Conservation (phyloP, 768 basidiomycete genomes). For the Tricholoma furcatifolium region DNA sequence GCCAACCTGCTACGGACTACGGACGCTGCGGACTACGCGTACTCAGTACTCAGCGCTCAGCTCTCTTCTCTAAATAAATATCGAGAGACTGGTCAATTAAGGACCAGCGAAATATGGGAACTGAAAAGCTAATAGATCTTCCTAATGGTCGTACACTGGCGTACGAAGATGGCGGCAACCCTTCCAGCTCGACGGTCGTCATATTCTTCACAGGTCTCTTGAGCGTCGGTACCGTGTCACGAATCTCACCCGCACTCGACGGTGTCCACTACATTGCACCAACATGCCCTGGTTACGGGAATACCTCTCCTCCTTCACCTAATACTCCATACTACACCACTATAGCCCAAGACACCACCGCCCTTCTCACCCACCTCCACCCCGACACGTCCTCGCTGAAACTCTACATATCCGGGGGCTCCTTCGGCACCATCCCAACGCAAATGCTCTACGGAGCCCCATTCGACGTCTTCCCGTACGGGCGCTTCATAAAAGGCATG, state of each 20-base stretch:
- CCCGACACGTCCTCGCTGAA: constrained; percentile 30
- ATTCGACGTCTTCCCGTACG: constrained; percentile 44
- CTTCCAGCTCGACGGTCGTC: constrained; percentile 34
- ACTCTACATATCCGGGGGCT: constrained; percentile 47
- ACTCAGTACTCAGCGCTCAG: neutral
- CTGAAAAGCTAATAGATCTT: constrained; percentile 20
- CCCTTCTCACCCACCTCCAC: constrained; percentile 40
- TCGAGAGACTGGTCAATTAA: neutral
- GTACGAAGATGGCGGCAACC: constrained; percentile 35
- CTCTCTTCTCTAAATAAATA: neutral
- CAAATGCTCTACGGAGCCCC: constrained; percentile 51
- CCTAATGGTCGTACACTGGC: constrained; percentile 35
- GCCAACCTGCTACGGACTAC: too few species aligned
- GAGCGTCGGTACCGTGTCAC: constrained; percentile 29
- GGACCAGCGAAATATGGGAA: neutral
- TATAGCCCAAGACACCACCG: constrained; percentile 35
- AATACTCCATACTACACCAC: constrained; percentile 30
- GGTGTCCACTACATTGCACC: constrained; percentile 34
- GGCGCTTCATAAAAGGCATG: constrained; percentile 39
- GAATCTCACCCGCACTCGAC: constrained; percentile 19
- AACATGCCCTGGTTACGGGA: constrained; percentile 50
- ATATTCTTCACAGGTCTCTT: constrained; percentile 43
- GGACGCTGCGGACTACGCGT: constrained; percentile 1
- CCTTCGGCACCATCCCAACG: constrained; percentile 44
- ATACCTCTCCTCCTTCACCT: constrained; percentile 33